Conservation (phyloP, 202 grass and related monocot species). For the Sporobolus alterniflorus region DNA sequence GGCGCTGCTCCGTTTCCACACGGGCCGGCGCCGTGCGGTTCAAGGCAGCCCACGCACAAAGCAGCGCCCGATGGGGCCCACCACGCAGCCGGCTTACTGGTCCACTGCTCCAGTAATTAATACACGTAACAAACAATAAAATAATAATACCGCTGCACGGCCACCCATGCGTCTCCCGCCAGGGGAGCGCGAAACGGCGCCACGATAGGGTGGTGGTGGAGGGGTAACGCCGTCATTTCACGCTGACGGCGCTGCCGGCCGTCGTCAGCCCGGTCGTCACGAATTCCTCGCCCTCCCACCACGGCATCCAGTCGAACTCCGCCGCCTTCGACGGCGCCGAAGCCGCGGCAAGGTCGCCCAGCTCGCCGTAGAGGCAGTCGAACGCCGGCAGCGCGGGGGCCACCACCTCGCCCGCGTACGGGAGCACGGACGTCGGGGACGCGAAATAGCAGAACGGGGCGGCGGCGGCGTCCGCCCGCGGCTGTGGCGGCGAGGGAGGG, state of each 20-base stretch:
- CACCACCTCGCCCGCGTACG: conserved; percentile 23
- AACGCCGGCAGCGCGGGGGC: conserved; percentile 24
- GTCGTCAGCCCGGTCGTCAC: conserved; percentile 49
- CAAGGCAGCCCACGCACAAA: conserved; percentile 33
- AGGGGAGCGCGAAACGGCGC: conserved; percentile 1
- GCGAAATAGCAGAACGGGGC: conserved; percentile 36
- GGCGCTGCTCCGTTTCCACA: conserved; percentile 19
- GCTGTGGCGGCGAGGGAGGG: neutral
- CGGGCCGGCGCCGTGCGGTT: conserved; percentile 36
- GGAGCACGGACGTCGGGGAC: conserved; percentile 65
- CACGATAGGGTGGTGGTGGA: neutral
- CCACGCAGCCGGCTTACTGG: neutral
- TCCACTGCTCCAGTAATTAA: conserved; percentile 28
- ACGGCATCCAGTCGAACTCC: conserved; percentile 73
- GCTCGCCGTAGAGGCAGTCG: conserved; percentile 50
- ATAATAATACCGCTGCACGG: neutral
- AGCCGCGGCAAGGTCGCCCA: conserved; percentile 40
- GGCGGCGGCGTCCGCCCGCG: neutral
- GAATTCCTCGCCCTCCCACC: conserved; percentile 73
- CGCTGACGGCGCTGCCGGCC: conserved; percentile 46
- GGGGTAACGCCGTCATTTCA: conserved; percentile 47
- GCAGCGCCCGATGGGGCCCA: neutral
- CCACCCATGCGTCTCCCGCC: conserved; percentile 31
- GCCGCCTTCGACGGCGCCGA: conserved; percentile 23
- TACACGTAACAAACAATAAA: conserved; percentile 30